These are phyloP conservation scores for Usnea hakonensis DNA, from an alignment of 495 filamentous ascomycete genomes.

Conservation along the genomic window DNA sequence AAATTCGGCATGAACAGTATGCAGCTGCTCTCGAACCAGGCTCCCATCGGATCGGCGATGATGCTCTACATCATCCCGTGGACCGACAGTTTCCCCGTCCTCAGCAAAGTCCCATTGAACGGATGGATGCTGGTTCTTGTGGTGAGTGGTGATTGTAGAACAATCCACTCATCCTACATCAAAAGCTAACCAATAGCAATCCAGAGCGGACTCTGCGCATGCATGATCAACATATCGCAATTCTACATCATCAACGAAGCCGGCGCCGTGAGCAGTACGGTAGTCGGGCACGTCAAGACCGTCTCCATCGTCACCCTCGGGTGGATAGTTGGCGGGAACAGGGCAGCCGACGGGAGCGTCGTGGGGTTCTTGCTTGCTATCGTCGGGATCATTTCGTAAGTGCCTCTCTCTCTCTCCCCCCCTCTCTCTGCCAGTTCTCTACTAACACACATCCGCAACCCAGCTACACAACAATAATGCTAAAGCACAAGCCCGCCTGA, in stretches of 20 bases:
- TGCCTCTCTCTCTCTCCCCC: not conserved
- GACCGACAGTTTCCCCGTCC: too few species aligned
- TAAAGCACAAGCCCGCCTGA: too few species aligned
- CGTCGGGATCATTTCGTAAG: too few species aligned
- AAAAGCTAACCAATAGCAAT: slow-evolving; percentile 30
- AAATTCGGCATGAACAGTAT: not conserved
- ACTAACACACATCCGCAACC: too few species aligned
- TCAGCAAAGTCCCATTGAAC: too few species aligned
- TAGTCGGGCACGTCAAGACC: slow-evolving; percentile 52
- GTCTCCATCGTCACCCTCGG: slow-evolving; percentile 33
- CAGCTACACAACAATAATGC: too few species aligned
- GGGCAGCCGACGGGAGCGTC: not conserved
- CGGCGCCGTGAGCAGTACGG: slow-evolving; percentile 59
- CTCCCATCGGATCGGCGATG: not conserved
- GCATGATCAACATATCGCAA: slow-evolving; percentile 60
- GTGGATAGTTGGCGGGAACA: slow-evolving; percentile 28
- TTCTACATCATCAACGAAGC: slow-evolving; percentile 65
- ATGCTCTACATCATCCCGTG: not conserved
- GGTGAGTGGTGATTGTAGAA: too few species aligned
- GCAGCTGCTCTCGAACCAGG: not conserved
- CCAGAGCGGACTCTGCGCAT: slow-evolving; percentile 47
- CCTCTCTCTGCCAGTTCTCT: too few species aligned
- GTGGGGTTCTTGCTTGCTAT: too few species aligned
- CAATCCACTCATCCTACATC: too few species aligned
- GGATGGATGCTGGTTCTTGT: too few species aligned